Percentiles rank a stretch among this genome's conserved stretches.
Evolutionary conservation across 192 early-diverging fungal species (phyloP).

Genomic region (Coemansia brasiliensis): DNA sequence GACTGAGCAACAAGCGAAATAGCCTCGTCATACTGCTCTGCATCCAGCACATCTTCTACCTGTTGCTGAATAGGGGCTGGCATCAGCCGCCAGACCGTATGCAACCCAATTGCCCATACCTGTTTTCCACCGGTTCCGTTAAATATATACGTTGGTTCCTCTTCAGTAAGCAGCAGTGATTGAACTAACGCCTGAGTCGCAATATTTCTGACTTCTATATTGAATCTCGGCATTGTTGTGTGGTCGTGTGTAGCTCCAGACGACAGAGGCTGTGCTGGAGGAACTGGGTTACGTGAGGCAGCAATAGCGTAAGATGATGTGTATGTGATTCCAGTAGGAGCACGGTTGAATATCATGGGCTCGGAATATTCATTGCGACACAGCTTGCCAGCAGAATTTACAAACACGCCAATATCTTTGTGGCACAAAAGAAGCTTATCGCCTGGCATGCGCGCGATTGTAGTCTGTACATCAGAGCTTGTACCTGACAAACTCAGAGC

Average conservation of each 20-base stretch:
- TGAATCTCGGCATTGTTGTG: constrained; percentile 8
- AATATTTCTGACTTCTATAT: constrained; percentile 86
- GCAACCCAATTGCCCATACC: constrained; percentile 66
- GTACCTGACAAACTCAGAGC: constrained; percentile 38
- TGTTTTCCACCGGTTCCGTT: constrained; percentile 71
- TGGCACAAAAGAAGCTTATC: constrained; percentile 53
- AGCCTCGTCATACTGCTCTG: constrained; percentile 72
- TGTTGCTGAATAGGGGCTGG: constrained; percentile 55
- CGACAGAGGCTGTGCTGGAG: not conserved
- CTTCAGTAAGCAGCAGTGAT: constrained; percentile 64
- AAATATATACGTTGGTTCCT: constrained; percentile 51
- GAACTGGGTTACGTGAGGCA: constrained; percentile 14
- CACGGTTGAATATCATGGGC: constrained; percentile 42
- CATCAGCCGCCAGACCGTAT: constrained; percentile 73
- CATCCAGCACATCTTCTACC: constrained; percentile 71
- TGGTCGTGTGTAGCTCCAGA: not conserved
- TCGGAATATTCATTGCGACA: constrained; percentile 44
- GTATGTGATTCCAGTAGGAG: constrained; percentile 44
- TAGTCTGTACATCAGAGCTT: constrained; percentile 31
- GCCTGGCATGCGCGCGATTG: constrained; percentile 50
- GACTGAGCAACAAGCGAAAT: constrained; percentile 74
- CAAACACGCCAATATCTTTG: constrained; percentile 50
- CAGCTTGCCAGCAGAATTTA: constrained; percentile 50
- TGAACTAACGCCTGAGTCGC: constrained; percentile 82
- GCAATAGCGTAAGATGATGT: constrained; percentile 51